A percentile compares a stretch with the other conserved stretches of the same genome.
Conservation (phyloP, 2,329 filamentous ascomycete species). For the Cyclaneusma minus region DNA sequence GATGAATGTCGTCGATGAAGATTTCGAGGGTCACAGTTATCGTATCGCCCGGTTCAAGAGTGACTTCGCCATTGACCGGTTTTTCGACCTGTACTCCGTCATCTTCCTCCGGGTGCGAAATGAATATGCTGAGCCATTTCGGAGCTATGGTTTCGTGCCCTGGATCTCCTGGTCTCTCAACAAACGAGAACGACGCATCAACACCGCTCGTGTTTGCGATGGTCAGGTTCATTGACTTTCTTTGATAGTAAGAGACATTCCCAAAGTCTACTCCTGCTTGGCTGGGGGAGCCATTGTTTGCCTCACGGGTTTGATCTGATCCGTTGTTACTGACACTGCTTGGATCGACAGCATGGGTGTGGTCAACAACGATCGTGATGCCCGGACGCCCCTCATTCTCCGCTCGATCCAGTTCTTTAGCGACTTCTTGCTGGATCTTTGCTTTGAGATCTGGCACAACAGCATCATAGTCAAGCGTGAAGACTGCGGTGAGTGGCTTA, state of each 20-base stretch:
- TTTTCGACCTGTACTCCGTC: constrained; percentile 9
- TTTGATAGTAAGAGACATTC: constrained; percentile 51
- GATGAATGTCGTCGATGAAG: constrained; percentile 44
- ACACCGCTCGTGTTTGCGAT: constrained; percentile 87
- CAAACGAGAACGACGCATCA: constrained; percentile 63
- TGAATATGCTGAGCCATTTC: constrained; percentile 56
- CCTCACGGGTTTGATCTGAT: constrained; percentile 23
- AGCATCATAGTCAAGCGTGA: constrained; percentile 72
- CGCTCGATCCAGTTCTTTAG: constrained; percentile 70
- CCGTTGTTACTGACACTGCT: constrained; percentile 18
- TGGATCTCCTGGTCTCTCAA: constrained; percentile 44
- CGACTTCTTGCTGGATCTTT: constrained; percentile 72
- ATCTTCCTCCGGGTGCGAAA: constrained; percentile 35
- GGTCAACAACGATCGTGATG: constrained; percentile 70
- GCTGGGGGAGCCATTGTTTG: too few species aligned
- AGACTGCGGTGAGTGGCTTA: constrained; percentile 76
- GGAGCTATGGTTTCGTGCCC: constrained; percentile 28
- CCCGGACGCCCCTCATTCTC: constrained; percentile 82
- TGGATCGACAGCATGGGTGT: constrained; percentile 20
- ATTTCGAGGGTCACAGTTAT: constrained; percentile 53
- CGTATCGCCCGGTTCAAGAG: constrained; percentile 73
- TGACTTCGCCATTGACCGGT: constrained; percentile 27
- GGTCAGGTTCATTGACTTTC: constrained; percentile 53
- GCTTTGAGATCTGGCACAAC: constrained; percentile 76
- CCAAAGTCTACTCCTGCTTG: constrained; percentile 77